Evolutionary conservation across 371 early-diverging fungal species (phyloP).

Genomic region (Paraphysoderma sedebokerense): DNA sequence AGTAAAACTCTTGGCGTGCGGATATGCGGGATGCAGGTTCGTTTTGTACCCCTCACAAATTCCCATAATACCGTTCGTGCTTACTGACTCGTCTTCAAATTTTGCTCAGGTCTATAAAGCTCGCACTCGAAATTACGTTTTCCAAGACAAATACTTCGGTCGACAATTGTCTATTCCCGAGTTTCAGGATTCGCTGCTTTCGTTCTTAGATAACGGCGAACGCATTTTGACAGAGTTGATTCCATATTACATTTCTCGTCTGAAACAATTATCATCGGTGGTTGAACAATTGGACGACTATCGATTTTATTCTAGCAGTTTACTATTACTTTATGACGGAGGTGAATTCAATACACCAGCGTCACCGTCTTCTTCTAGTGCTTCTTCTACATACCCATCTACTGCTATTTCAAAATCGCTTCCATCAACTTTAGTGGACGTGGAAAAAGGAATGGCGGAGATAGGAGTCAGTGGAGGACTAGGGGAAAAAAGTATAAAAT

Average conservation of each 20-base stretch:
- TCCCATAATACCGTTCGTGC: too few species aligned
- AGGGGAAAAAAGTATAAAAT: conserved; percentile 5
- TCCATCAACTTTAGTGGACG: background rate
- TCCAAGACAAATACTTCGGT: conserved; percentile 88
- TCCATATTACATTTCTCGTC: conserved; percentile 47
- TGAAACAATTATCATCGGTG: conserved; percentile 43
- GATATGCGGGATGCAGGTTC: conserved; percentile 91
- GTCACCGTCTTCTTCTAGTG: background rate
- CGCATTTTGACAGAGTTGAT: conserved; percentile 47
- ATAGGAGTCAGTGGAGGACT: background rate
- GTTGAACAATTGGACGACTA: conserved; percentile 53
- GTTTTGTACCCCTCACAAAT: background rate
- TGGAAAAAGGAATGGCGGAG: conserved; percentile 1
- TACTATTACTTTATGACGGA: conserved; percentile 74
- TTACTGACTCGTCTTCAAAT: background rate
- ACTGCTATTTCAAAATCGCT: background rate
- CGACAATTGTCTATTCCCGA: conserved; percentile 51
- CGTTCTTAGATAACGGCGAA: conserved; percentile 62
- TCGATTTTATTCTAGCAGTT: conserved; percentile 75
- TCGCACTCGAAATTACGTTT: conserved; percentile 37
- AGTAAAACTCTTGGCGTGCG: conserved; percentile 78
- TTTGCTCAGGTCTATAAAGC: conserved; percentile 54
- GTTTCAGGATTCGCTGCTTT: conserved; percentile 48
- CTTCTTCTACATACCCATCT: background rate
- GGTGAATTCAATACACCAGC: conserved; percentile 1